Evolutionary conservation across 805 yeast species (phyloP).

Genomic region (Spathaspora gorwiae): DNA sequence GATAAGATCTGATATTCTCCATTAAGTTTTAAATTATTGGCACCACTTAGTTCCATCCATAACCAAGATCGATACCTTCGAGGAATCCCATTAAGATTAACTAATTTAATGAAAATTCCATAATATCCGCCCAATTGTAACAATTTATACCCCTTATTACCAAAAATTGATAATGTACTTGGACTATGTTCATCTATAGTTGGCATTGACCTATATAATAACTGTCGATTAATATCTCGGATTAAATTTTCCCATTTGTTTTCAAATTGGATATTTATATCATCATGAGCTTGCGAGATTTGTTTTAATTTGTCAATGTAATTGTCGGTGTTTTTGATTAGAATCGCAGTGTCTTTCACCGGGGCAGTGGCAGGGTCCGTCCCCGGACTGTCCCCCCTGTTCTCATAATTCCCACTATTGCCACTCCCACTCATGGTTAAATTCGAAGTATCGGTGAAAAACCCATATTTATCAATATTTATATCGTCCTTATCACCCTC

Average conservation of each 20-base stretch:
- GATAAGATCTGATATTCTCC: slow-evolving; percentile 41
- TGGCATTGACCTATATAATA: not conserved
- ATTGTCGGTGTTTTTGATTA: not conserved
- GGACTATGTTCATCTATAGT: not conserved
- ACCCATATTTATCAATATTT: slow-evolving; percentile 47
- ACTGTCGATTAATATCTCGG: slow-evolving; percentile 15
- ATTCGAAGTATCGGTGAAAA: slow-evolving; percentile 26
- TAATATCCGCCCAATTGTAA: slow-evolving; percentile 15
- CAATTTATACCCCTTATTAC: slow-evolving; percentile 36
- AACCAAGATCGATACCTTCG: slow-evolving; percentile 41
- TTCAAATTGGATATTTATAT: slow-evolving; percentile 31
- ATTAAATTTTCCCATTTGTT: slow-evolving; percentile 46
- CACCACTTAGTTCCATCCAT: slow-evolving; percentile 55
- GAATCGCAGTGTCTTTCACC: not conserved
- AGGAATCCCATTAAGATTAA: slow-evolving; percentile 44
- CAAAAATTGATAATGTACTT: slow-evolving; percentile 15
- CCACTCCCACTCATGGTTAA: not conserved
- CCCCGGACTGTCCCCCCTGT: no score
- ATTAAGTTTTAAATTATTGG: slow-evolving; percentile 38
- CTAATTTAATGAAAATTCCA: slow-evolving; percentile 22
- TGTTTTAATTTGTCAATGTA: slow-evolving; percentile 27
- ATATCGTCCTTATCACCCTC: not conserved
- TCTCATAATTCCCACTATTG: no score
- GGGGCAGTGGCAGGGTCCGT: not conserved
- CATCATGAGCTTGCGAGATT: slow-evolving; percentile 43